phyloP scores from a whole-genome alignment of 106 monocot genomes.

The Apostasia ramifera region DNA sequence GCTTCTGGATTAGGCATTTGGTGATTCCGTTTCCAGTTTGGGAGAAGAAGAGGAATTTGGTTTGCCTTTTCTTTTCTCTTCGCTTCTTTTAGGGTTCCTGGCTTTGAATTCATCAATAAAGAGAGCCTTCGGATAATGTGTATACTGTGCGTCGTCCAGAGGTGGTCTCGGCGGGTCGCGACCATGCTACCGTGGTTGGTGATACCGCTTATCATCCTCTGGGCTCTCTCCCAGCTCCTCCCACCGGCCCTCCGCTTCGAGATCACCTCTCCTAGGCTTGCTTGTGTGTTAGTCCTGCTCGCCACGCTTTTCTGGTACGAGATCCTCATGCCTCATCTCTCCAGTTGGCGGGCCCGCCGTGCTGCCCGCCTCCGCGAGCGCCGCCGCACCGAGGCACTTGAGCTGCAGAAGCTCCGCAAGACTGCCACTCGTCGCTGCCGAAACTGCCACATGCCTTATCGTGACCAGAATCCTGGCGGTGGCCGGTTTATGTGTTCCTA shows the following conservation, averaged over 20 bases:
- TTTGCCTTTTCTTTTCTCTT: neutral
- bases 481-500: slow-evolving; percentile 24
- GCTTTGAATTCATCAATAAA: neutral
- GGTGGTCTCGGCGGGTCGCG: slow-evolving; percentile 36
- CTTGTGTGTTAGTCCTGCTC: slow-evolving; percentile 42
- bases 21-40: slow-evolving; percentile 1
- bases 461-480: slow-evolving; percentile 29
- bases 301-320: slow-evolving; percentile 51
- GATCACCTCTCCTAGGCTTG: slow-evolving; percentile 44
- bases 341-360: slow-evolving; percentile 39
- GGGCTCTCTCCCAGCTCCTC: slow-evolving; percentile 56
- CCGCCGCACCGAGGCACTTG: slow-evolving; percentile 29
- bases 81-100: neutral
- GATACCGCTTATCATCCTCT: slow-evolving; percentile 36
- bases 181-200: slow-evolving; percentile 72
- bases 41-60: neutral
- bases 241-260: slow-evolving; percentile 41
- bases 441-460: slow-evolving; percentile 27
- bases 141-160: slow-evolving; percentile 55
- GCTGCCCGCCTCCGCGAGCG: slow-evolving; percentile 42
- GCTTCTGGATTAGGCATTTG: slow-evolving; percentile 6
- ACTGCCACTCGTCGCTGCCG: slow-evolving; percentile 26
- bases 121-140: slow-evolving; percentile 45
- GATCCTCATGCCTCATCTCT: slow-evolving; percentile 47
- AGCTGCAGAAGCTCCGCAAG: slow-evolving; percentile 55